These are phyloP conservation scores for Phaffia rhodozyma DNA, from an alignment of 1,284 basidiomycete genomes.

Conservation along the genomic window DNA sequence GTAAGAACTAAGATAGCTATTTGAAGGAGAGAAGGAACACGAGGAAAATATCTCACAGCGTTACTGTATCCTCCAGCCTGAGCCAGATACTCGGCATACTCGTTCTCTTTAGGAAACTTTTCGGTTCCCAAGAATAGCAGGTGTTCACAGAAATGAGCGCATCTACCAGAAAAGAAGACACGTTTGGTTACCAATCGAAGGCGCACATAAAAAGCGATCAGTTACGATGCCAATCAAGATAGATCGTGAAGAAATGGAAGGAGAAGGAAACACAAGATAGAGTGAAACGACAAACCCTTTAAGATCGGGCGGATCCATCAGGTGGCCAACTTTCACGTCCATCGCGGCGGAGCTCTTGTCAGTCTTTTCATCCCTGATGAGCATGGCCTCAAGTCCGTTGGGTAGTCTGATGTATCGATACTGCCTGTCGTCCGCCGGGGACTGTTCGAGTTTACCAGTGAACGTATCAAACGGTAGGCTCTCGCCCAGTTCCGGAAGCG, in stretches of 20 bases:
- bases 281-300: slow-evolving; percentile 33
- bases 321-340: slow-evolving; percentile 89
- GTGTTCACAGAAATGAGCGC: slow-evolving; percentile 92
- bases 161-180: slow-evolving; percentile 36
- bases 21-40: slow-evolving; percentile 53
- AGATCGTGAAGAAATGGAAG: slow-evolving; percentile 8
- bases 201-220: background rate
- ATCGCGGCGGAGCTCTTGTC: slow-evolving; percentile 94
- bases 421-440: slow-evolving; percentile 14
- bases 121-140: slow-evolving; percentile 67
- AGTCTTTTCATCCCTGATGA: slow-evolving; percentile 74
- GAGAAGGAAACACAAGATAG: background rate
- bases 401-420: slow-evolving; percentile 12
- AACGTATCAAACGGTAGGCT: background rate
- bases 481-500: too few relatives aligned
- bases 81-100: slow-evolving; percentile 58
- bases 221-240: background rate
- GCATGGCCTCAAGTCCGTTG: slow-evolving; percentile 61
- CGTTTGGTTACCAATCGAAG: slow-evolving; percentile 2
- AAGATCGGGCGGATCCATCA: slow-evolving; percentile 74
- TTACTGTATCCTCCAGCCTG: slow-evolving; percentile 2
- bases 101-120: slow-evolving; percentile 76
- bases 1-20: slow-evolving; percentile 69
- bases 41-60: background rate
- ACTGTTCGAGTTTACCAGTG: slow-evolving; percentile 4